A percentile compares a stretch with the other conserved stretches of the same genome.
Conservation (phyloP, 2,329 filamentous ascomycete species). For the Fusarium torreyae region DNA sequence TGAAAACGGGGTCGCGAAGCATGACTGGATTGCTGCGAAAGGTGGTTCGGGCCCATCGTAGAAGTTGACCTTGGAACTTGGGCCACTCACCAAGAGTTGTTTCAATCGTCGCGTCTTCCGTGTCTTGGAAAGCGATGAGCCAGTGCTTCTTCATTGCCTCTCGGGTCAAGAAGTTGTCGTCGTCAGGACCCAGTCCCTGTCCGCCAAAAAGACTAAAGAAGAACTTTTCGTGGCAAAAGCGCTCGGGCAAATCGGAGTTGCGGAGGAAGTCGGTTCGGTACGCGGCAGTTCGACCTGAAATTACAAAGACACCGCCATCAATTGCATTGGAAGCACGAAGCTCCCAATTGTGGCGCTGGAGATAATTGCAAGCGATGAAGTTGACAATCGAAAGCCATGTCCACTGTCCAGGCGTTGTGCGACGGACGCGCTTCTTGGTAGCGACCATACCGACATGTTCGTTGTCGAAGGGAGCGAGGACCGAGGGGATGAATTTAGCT, state of each 20-base stretch:
- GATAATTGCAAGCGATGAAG: slow-evolving; percentile 71
- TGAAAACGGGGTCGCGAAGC: slow-evolving; percentile 59
- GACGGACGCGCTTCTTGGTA: slow-evolving; percentile 68
- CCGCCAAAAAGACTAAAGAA: slow-evolving; percentile 58
- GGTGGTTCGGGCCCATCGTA: slow-evolving; percentile 72
- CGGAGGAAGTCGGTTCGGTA: slow-evolving; percentile 67
- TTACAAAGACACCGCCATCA: slow-evolving; percentile 71
- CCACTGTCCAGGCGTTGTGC: slow-evolving; percentile 52
- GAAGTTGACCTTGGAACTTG: slow-evolving; percentile 67
- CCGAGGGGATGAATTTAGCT: slow-evolving; percentile 56
- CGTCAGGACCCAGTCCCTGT: slow-evolving; percentile 63
- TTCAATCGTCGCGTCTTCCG: slow-evolving; percentile 62
- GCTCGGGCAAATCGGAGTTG: slow-evolving; percentile 57
- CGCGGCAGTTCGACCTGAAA: slow-evolving; percentile 69
- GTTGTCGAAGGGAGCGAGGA: slow-evolving; percentile 63
- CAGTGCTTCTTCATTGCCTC: slow-evolving; percentile 66
- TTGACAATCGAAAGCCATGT: slow-evolving; percentile 61
- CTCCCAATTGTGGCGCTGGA: slow-evolving; percentile 75
- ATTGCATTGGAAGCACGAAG: slow-evolving; percentile 68
- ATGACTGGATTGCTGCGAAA: slow-evolving; percentile 69
- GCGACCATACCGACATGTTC: slow-evolving; percentile 67
- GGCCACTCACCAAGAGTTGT: slow-evolving; percentile 67
- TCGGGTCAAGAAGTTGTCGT: slow-evolving; percentile 74
- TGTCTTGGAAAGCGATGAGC: slow-evolving; percentile 69
- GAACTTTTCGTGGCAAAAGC: slow-evolving; percentile 67